These are phyloP conservation scores for Wickerhamomyces canadensis DNA, from an alignment of 805 yeast species.

Conservation along the genomic window DNA sequence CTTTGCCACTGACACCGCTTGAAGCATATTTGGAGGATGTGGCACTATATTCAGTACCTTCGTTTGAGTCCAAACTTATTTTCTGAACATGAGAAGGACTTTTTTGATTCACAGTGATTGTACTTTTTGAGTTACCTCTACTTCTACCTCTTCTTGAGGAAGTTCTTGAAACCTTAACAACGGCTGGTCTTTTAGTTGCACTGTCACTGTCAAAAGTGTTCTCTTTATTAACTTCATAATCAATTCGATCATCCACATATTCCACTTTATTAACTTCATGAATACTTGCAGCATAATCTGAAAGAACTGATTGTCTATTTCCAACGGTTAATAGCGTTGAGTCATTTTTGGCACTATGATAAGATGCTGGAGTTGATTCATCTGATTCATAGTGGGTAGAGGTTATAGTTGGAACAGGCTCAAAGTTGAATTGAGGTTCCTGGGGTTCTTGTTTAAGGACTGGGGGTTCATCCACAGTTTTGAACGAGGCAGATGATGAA, in stretches of 20 bases:
- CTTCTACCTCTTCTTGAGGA: not conserved
- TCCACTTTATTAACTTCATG: conserved; percentile 21
- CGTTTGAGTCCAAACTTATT: no score
- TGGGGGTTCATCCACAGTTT: no score
- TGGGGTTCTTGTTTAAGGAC: not conserved
- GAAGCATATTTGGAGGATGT: conserved; percentile 11
- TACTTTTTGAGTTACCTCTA: no score
- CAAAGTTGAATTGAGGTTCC: not conserved
- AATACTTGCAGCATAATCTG: conserved; percentile 23
- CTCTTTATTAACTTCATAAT: no score
- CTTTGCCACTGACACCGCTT: conserved; percentile 9
- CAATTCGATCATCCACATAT: conserved; percentile 9
- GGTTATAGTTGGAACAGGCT: not conserved
- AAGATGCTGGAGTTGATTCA: not conserved
- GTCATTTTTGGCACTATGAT: not conserved
- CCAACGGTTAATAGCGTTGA: not conserved
- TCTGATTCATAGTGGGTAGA: not conserved
- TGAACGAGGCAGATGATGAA: not conserved
- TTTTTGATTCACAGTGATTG: no score
- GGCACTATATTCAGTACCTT: conserved; percentile 1
- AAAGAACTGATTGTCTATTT: conserved; percentile 19
- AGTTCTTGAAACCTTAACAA: conserved; percentile 13
- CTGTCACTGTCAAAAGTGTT: no score
- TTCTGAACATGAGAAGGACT: no score
- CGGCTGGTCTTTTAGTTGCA: conserved; percentile 17